A percentile compares a stretch with the other conserved stretches of the same genome.
These are phyloP conservation scores for Colletotrichum shisoi DNA, from an alignment of 2,329 filamentous ascomycete species.

Conservation along the genomic window DNA sequence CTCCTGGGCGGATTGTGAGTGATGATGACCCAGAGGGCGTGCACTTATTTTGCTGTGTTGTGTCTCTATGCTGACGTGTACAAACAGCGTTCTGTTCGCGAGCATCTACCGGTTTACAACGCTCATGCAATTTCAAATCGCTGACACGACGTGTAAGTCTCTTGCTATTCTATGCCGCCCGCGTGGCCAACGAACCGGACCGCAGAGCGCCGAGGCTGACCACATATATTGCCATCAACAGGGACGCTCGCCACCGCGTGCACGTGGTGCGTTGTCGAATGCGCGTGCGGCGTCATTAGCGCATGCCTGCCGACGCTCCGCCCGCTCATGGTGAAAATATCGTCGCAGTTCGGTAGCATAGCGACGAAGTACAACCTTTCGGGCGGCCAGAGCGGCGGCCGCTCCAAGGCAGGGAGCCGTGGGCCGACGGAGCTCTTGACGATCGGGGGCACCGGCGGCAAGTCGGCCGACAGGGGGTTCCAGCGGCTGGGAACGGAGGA, in stretches of 20 bases:
- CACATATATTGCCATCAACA: constrained; percentile 7
- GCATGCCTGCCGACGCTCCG: constrained; percentile 55
- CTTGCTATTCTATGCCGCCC: too few relatives aligned
- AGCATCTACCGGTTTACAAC: constrained; percentile 45
- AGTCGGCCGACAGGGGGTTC: constrained; percentile 31
- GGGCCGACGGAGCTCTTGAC: constrained; percentile 32
- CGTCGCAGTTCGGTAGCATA: constrained; percentile 30
- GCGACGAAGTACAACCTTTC: constrained; percentile 34
- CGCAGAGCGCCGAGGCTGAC: not conserved
- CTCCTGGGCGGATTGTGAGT: constrained; percentile 49
- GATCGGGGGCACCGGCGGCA: constrained; percentile 28
- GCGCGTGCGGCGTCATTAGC: constrained; percentile 50
- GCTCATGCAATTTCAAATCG: constrained; percentile 44
- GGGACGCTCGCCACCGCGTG: constrained; percentile 45
- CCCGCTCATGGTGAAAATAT: constrained; percentile 41
- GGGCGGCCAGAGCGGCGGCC: constrained; percentile 26
- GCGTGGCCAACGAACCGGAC: too few relatives aligned
- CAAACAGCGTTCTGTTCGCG: constrained; percentile 24
- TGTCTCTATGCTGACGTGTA: not conserved
- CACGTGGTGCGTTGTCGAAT: constrained; percentile 49
- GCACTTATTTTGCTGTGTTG: too few relatives aligned
- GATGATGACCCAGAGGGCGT: not conserved
- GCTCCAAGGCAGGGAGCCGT: constrained; percentile 14
- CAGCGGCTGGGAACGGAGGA: constrained; percentile 27
- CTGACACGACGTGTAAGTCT: constrained; percentile 42